These are phyloP conservation scores for Ilex asprella DNA, from an alignment of 257 asterid species.

Conservation along the genomic window DNA sequence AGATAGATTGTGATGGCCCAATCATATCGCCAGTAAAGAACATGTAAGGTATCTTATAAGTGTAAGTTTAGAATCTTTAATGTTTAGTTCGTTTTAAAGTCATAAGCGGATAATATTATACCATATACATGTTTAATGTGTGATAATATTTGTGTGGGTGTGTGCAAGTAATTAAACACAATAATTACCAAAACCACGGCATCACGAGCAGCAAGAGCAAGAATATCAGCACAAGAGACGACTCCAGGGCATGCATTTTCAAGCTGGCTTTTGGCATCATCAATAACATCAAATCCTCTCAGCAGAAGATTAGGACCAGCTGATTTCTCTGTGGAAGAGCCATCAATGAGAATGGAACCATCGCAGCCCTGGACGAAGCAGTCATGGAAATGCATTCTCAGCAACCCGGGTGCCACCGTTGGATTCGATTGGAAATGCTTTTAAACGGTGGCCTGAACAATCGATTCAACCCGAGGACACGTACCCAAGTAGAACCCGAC, in stretches of 20 bases:
- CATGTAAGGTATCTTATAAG: too few relatives aligned
- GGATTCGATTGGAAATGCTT: slow-evolving; percentile 40
- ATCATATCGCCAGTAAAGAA: too few relatives aligned
- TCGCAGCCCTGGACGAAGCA: slow-evolving; percentile 89
- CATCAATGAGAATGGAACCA: slow-evolving; percentile 66
- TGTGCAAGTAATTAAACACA: too few relatives aligned
- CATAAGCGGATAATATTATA: too few relatives aligned
- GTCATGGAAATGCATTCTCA: slow-evolving; percentile 85
- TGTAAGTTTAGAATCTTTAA: too few relatives aligned
- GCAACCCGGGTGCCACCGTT: slow-evolving; percentile 57
- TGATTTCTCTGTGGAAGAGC: slow-evolving; percentile 45
- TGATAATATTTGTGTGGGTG: too few relatives aligned
- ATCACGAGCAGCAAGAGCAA: slow-evolving; percentile 89
- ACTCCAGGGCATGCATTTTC: slow-evolving; percentile 63
- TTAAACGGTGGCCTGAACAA: slow-evolving; percentile 46
- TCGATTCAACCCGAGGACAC: slow-evolving; percentile 64
- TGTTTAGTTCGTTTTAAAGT: too few relatives aligned
- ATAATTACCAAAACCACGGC: slow-evolving; percentile 46
- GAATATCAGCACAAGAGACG: slow-evolving; percentile 85
- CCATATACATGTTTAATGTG: too few relatives aligned
- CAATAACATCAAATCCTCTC: slow-evolving; percentile 66
- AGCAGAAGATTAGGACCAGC: slow-evolving; percentile 38
- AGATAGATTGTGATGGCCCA: too few relatives aligned
- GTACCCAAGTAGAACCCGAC: slow-evolving; percentile 61
- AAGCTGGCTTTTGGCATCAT: slow-evolving; percentile 64